Conservation (phyloP, 2,329 filamentous ascomycete species). For the Fusarium setosum region DNA sequence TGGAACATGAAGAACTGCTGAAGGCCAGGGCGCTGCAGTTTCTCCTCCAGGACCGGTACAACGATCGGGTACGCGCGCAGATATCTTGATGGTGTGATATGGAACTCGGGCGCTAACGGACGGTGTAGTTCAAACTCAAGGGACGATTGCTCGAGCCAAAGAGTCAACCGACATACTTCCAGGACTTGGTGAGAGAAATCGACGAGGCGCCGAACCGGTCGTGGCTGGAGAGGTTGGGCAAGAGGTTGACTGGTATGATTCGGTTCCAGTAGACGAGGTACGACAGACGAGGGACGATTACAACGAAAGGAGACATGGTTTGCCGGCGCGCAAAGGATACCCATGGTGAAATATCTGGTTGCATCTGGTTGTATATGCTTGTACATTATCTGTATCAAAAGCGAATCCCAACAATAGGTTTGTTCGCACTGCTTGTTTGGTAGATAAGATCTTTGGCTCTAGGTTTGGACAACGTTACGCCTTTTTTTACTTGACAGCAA, state of each 20-base stretch:
- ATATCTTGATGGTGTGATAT: neutral
- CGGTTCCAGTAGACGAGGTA: slow-evolving; percentile 59
- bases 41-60: slow-evolving; percentile 69
- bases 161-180: slow-evolving; percentile 74
- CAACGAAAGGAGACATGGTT: slow-evolving; percentile 8
- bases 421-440: neutral
- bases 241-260: slow-evolving; percentile 69
- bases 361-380: slow-evolving; percentile 39
- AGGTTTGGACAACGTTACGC: no score
- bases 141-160: slow-evolving; percentile 65
- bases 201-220: slow-evolving; percentile 70
- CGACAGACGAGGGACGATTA: neutral
- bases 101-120: slow-evolving; percentile 11
- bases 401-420: slow-evolving; percentile 29
- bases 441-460: no score
- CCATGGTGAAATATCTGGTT: slow-evolving; percentile 28
- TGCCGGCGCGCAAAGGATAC: slow-evolving; percentile 31
- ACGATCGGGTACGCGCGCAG: slow-evolving; percentile 59
- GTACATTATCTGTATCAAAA: slow-evolving; percentile 43
- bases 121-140: slow-evolving; percentile 52
- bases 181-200: slow-evolving; percentile 70
- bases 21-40: slow-evolving; percentile 71
- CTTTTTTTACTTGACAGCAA: no score
- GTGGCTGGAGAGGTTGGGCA: slow-evolving; percentile 62
- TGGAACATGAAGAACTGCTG: slow-evolving; percentile 62